These are phyloP conservation scores for Aspergillus affinis DNA, from an alignment of 495 filamentous ascomycete species.

Conservation along the genomic window DNA sequence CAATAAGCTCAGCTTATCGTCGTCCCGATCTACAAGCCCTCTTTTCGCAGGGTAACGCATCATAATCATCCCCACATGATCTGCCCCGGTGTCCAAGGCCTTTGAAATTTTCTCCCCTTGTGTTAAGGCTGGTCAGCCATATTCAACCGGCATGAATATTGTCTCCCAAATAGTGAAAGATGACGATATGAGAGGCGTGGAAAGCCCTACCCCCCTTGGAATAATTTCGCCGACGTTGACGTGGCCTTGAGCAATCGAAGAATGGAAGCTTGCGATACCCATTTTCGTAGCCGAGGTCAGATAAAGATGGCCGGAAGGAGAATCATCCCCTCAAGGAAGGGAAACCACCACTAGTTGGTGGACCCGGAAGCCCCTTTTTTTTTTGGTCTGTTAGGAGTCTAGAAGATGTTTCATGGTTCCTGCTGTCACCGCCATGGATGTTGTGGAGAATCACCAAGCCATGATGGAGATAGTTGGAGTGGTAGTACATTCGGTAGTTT, in stretches of 20 bases:
- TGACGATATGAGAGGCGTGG: neutral
- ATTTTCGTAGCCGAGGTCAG: neutral
- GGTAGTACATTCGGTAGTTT: neutral
- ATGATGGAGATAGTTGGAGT: neutral
- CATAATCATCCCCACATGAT: conserved; percentile 10
- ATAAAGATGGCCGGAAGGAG: neutral
- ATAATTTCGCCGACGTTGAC: neutral
- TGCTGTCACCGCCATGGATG: neutral
- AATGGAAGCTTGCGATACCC: neutral
- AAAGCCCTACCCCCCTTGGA: neutral
- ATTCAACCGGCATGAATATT: neutral
- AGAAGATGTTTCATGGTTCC: neutral
- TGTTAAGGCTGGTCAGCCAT: neutral
- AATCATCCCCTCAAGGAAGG: neutral
- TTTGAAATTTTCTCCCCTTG: conserved; percentile 1
- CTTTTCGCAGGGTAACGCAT: conserved; percentile 3
- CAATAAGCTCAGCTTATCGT: conserved; percentile 4
- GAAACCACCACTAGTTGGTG: neutral
- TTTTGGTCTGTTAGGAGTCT: neutral
- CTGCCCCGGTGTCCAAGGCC: neutral
- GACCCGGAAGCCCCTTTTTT: neutral
- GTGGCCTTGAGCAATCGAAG: conserved; percentile 5
- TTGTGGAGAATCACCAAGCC: neutral
- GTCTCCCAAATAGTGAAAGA: neutral
- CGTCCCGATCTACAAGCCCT: neutral